These are phyloP conservation scores for Cyclotella distinguenda DNA, from an alignment of 108 stramenopile genomes.

Conservation along the genomic window DNA sequence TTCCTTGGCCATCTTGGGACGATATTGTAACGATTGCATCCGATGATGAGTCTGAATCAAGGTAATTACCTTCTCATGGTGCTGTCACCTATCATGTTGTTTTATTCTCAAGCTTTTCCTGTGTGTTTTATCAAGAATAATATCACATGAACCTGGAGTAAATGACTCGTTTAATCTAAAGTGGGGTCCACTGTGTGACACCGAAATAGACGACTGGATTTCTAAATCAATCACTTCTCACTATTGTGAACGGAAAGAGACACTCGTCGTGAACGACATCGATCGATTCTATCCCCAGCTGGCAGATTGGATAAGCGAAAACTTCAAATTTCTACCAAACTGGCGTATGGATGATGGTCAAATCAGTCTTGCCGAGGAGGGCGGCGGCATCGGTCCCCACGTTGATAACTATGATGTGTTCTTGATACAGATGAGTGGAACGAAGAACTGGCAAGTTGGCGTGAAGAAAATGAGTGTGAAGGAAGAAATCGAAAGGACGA, in stretches of 20 bases:
- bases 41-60: slow-evolving; percentile 50
- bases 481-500: slow-evolving; percentile 58
- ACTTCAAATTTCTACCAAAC: slow-evolving; percentile 57
- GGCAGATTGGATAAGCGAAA: slow-evolving; percentile 72
- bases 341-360: slow-evolving; percentile 91
- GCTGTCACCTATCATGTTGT: slow-evolving; percentile 6
- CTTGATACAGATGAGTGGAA: slow-evolving; percentile 84
- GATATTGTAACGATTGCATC: slow-evolving; percentile 59
- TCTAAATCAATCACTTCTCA: slow-evolving; percentile 21
- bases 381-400: slow-evolving; percentile 92
- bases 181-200: slow-evolving; percentile 61
- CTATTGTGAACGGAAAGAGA: slow-evolving; percentile 27
- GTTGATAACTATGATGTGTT: slow-evolving; percentile 97
- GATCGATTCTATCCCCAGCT: slow-evolving; percentile 71
- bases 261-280: slow-evolving; percentile 84
- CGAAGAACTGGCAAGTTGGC: slow-evolving; percentile 76
- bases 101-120: not conserved
- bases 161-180: slow-evolving; percentile 52
- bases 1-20: slow-evolving; percentile 55
- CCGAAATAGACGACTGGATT: slow-evolving; percentile 20
- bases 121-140: slow-evolving; percentile 31
- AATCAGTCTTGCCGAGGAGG: slow-evolving; percentile 65
- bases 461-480: slow-evolving; percentile 35
- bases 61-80: slow-evolving; percentile 20
- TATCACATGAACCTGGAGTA: slow-evolving; percentile 52